Evolutionary conservation across 2,329 filamentous ascomycete species (phyloP).

Genomic region (Diaporthe velutina): DNA sequence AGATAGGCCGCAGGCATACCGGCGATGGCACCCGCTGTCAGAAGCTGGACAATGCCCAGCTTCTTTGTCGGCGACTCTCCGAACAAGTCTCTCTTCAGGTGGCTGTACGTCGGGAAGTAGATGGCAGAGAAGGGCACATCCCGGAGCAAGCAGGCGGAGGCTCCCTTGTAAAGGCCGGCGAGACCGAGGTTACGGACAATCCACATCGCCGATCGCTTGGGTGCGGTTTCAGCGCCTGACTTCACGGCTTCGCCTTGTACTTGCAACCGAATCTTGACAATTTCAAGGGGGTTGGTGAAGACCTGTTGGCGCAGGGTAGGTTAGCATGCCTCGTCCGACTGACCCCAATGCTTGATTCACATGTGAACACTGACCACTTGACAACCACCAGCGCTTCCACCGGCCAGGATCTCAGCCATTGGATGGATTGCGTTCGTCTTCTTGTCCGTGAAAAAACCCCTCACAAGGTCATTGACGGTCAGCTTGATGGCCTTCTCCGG

Average conservation of each 20-base stretch:
- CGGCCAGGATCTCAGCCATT: slow-evolving; percentile 83
- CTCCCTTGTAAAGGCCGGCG: slow-evolving; percentile 95
- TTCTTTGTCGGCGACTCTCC: slow-evolving; percentile 90
- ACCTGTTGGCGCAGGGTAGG: slow-evolving; percentile 65
- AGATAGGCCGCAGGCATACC: slow-evolving; percentile 94
- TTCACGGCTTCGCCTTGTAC: slow-evolving; percentile 97
- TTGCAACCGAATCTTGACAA: slow-evolving; percentile 98
- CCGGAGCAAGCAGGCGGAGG: slow-evolving; percentile 91
- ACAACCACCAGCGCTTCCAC: slow-evolving; percentile 90
- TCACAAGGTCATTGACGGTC: slow-evolving; percentile 95
- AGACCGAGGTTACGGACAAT: slow-evolving; percentile 96
- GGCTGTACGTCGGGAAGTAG: slow-evolving; percentile 97
- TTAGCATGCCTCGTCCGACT: not conserved
- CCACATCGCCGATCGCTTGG: slow-evolving; percentile 95
- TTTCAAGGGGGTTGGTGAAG: slow-evolving; percentile 98
- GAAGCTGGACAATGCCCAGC: slow-evolving; percentile 88
- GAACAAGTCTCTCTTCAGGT: slow-evolving; percentile 94
- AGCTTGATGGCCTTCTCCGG: slow-evolving; percentile 99
- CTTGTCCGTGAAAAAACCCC: slow-evolving; percentile 79
- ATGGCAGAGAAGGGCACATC: slow-evolving; percentile 99
- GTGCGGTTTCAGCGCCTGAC: slow-evolving; percentile 78
- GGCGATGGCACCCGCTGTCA: slow-evolving; percentile 94
- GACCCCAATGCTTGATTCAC: not conserved
- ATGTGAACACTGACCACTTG: slow-evolving; percentile 85
- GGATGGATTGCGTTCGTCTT: slow-evolving; percentile 79